Evolutionary conservation across 495 filamentous ascomycete species (phyloP), one percentile per base, ranked within the genome.

Genomic region (Choiromyces venosus): DNA sequence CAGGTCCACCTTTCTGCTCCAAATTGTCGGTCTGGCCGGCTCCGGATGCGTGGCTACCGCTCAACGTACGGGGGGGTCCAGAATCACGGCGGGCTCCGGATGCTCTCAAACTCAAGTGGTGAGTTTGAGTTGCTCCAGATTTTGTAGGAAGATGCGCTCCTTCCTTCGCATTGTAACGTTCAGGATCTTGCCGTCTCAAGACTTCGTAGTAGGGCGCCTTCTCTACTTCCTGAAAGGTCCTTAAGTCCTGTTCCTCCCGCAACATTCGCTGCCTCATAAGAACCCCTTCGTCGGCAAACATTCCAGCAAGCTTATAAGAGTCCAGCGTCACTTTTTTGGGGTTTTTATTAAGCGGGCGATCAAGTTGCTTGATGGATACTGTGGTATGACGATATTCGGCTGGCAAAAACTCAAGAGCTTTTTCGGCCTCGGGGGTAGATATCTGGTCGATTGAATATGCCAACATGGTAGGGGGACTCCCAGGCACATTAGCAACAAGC

Each of bases 131-230:
- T 70, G 25, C 40, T 37, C 2, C 42, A 36, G 33, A 25, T 25
- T 29, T 77, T 75, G n/a, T 72, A 70, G 37, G 39, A 37, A 37
- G 64, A 71, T 37, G 75, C 21, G 37, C 65, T 70, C 37, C 69
- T 77, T 42, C 75, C 75, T 77, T 52, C 66, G 75, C 76, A 36
- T 67, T 74, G 39, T 77, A 77, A n/a, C 76, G 75, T 52, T 77
- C 74, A 44, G 75, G 74, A 9, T 72, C 67, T n/a, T 77, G 42
- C 29, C 75, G 67, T 56, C 72, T 74, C 18, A 77, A 69, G 14
- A 74, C 75, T 21, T 77, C 73, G 16, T 76, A 67, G 75, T 76
- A 77, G 19, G 76, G 75, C 2, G 75, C 71, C 66, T 76, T 77
- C 35, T 74, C 75, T 39, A 67, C 65, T 64, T 77, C 69, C 19